Evolutionary conservation across 2,329 filamentous ascomycete genomes (phyloP), one percentile per base, ranked within the genome.

Genomic region (Beauveria sp.): DNA sequence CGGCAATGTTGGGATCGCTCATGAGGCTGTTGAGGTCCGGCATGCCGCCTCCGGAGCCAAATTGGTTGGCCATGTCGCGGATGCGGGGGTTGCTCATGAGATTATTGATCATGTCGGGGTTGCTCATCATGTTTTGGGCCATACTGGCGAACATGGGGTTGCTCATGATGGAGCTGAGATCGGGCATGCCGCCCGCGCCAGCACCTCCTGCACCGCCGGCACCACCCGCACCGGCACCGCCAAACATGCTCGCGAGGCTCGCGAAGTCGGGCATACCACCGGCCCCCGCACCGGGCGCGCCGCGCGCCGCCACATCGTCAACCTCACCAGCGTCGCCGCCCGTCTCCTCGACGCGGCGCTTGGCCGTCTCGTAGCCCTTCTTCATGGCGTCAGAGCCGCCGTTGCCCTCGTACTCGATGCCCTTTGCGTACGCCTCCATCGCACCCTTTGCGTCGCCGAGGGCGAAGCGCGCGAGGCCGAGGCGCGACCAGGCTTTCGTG

Each of bases 101-200:
- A 73, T 92, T 94, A 72, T 81, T 84, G 85, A 97, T 89, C 80
- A 92, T 86, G 10, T 96, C 90, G 0, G 94, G 94, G 78, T 99
- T 97, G 77, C 86, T 91, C 94, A 97, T 97, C 60, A 99, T 77
- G 75, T 91, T 96, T 80, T 97, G 91, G 5, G 94, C 94, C 92
- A 97, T 97, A 77, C 84, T 90, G 55, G 92, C 86, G 78, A 99
- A 96, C 94, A 97, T 97, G 61, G 94, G 94, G 79, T 97, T 99
- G 80, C 81, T 92, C 92, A 97, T 96, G 73, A 99, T 87, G 65
- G 85, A 84, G 65, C 85, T 77, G 26, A 99, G 80, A 73, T 97
- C 93, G 14, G 92, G 92, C 89, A 96, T 94, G 59, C 90, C 91
- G 56, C 88, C 88, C 8, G 79, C 86, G 22, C 83, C 87, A 5